Percentiles rank a stretch among this genome's conserved stretches.
These are phyloP conservation scores for Wallacemonas rigidus DNA, from an alignment of 208 protist genomes.

Conservation along the genomic window DNA sequence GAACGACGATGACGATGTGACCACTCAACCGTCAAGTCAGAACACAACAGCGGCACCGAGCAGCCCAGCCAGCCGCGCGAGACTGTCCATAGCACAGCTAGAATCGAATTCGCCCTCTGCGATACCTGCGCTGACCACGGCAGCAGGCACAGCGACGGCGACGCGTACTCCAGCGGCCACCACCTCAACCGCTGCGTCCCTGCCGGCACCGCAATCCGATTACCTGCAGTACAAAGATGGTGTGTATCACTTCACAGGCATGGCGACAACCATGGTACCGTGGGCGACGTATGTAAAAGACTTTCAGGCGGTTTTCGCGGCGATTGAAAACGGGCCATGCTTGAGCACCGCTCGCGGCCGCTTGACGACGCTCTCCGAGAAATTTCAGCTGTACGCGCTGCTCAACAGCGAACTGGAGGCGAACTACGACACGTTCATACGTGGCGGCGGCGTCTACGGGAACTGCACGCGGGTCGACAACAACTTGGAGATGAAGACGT, in stretches of 20 bases:
- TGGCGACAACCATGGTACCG: slow-evolving; percentile 62
- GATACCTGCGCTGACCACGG: too few species aligned
- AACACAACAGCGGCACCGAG: slow-evolving; percentile 11
- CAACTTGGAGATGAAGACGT: slow-evolving; percentile 54
- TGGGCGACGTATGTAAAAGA: slow-evolving; percentile 81
- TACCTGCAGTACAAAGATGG: slow-evolving; percentile 31
- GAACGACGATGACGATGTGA: background rate
- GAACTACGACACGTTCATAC: slow-evolving; percentile 40
- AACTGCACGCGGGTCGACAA: slow-evolving; percentile 80
- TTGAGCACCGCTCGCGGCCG: slow-evolving; percentile 78
- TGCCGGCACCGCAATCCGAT: background rate
- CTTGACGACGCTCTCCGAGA: slow-evolving; percentile 73
- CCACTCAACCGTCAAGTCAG: background rate
- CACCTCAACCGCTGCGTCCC: background rate
- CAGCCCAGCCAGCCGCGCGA: background rate
- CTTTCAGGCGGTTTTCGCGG: slow-evolving; percentile 59
- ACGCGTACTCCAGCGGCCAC: background rate
- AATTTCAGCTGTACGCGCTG: slow-evolving; percentile 83
- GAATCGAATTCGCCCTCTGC: background rate
- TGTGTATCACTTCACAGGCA: slow-evolving; percentile 60
- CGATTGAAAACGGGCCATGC: slow-evolving; percentile 87
- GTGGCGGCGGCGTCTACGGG: slow-evolving; percentile 72
- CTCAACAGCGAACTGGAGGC: slow-evolving; percentile 76
- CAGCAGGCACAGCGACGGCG: too few species aligned
- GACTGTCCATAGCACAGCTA: background rate